Percentiles rank a stretch among this genome's conserved stretches.
phyloP scores from a whole-genome alignment of 805 yeast species.

The Metschnikowia drakensbergensis region DNA sequence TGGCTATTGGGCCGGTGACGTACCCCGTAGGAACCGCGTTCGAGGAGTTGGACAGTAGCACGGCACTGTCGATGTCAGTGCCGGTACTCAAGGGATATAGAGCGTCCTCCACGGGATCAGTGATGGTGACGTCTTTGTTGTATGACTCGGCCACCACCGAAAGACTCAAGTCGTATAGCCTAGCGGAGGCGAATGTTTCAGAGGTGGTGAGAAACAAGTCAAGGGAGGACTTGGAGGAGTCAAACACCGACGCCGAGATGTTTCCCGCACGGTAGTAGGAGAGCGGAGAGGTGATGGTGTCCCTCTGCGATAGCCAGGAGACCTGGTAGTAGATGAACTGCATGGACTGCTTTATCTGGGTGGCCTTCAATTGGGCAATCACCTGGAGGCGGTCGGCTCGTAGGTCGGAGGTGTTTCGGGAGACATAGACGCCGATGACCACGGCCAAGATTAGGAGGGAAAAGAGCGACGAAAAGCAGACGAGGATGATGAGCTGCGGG shows the following conservation, averaged over 20 bases:
- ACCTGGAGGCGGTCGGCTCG: slow-evolving; percentile 71
- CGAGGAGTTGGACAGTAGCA: slow-evolving; percentile 21
- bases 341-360: slow-evolving; percentile 70
- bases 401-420: slow-evolving; percentile 54
- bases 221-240: slow-evolving; percentile 43
- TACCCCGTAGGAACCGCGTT: slow-evolving; percentile 20
- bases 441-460: slow-evolving; percentile 71
- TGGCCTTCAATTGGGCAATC: slow-evolving; percentile 75
- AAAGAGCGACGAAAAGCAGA: slow-evolving; percentile 62
- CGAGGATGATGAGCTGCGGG: slow-evolving; percentile 70
- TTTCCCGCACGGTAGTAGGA: slow-evolving; percentile 71
- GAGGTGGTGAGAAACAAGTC: slow-evolving; percentile 64
- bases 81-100: slow-evolving; percentile 52
- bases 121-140: slow-evolving; percentile 26
- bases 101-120: slow-evolving; percentile 28
- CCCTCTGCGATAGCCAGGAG: slow-evolving; percentile 58
- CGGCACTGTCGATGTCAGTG: slow-evolving; percentile 41
- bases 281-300: slow-evolving; percentile 56
- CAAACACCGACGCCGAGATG: slow-evolving; percentile 41
- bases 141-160: slow-evolving; percentile 39
- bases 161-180: slow-evolving; percentile 61
- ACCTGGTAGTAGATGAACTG: slow-evolving; percentile 64
- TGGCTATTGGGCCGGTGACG: slow-evolving; percentile 63
- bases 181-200: slow-evolving; percentile 57
- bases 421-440: slow-evolving; percentile 70